Percentiles rank a stretch among this genome's conserved stretches.
These are phyloP conservation scores for Dactylella cylindrospora DNA, from an alignment of 2,329 filamentous ascomycete species.

Conservation along the genomic window DNA sequence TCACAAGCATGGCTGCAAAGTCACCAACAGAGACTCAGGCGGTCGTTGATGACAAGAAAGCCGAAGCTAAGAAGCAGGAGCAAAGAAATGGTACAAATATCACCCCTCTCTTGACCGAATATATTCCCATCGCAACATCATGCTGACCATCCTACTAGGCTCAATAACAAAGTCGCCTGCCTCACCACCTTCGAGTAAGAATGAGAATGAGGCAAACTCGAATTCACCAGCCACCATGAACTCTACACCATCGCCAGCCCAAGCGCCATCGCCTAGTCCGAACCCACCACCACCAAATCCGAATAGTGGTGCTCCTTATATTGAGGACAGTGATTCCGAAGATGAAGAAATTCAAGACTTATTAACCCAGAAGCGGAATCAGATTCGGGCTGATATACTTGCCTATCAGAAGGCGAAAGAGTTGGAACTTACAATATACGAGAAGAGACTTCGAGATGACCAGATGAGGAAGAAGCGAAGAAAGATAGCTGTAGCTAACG, in stretches of 20 bases:
- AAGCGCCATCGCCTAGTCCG: slow-evolving; percentile 7
- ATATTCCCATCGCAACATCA: neutral
- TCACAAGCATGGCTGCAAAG: slow-evolving; percentile 35
- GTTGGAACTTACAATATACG: slow-evolving; percentile 41
- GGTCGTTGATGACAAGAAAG: slow-evolving; percentile 6
- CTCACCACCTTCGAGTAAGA: slow-evolving; percentile 5
- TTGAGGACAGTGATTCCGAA: slow-evolving; percentile 43
- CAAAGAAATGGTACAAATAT: slow-evolving; percentile 29
- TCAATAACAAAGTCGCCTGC: slow-evolving; percentile 9
- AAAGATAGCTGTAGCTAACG: slow-evolving; percentile 34
- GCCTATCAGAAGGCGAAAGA: slow-evolving; percentile 37
- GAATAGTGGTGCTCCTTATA: slow-evolving; percentile 27
- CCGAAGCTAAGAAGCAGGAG: slow-evolving; percentile 12
- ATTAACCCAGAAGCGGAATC: slow-evolving; percentile 32
- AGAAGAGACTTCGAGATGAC: slow-evolving; percentile 39
- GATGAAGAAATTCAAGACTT: slow-evolving; percentile 39
- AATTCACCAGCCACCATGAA: slow-evolving; percentile 8
- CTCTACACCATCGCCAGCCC: neutral
- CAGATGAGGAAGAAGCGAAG: slow-evolving; percentile 38
- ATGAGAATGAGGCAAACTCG: slow-evolving; percentile 8
- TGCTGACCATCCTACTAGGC: slow-evolving; percentile 2
- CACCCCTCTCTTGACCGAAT: neutral
- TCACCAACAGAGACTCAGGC: slow-evolving; percentile 27
- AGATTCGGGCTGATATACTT: slow-evolving; percentile 35
- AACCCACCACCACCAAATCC: neutral